phyloP scores from a whole-genome alignment of 2,329 filamentous ascomycete species.

The Calonectria ilicicola region DNA sequence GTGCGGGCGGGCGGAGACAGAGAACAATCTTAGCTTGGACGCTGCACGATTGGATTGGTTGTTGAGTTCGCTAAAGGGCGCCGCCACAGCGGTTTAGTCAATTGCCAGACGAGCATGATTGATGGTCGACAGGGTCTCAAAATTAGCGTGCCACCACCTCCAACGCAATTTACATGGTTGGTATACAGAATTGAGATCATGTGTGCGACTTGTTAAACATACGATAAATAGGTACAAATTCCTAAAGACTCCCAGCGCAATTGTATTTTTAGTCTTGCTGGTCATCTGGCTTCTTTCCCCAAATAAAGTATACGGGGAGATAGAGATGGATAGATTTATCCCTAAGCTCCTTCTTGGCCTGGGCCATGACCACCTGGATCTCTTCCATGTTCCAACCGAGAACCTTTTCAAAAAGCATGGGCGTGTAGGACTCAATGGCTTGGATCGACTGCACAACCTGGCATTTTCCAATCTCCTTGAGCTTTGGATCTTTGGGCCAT shows the following conservation, averaged over 20 bases:
- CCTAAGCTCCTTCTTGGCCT: neutral
- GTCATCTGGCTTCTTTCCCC: neutral
- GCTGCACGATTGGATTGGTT: too few relatives aligned
- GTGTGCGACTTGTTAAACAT: neutral
- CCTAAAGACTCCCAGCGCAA: too few relatives aligned
- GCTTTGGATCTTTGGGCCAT: slow-evolving; percentile 3
- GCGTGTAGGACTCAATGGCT: neutral
- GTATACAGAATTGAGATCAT: neutral
- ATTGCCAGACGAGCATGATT: too few relatives aligned
- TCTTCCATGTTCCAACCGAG: slow-evolving; percentile 1
- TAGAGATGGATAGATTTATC: neutral
- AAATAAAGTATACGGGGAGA: neutral
- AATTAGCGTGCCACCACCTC: too few relatives aligned
- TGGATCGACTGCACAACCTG: neutral
- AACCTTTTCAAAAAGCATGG: neutral
- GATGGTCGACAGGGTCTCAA: too few relatives aligned
- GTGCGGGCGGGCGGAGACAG: too few relatives aligned
- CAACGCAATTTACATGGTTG: neutral
- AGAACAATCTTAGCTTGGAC: too few relatives aligned
- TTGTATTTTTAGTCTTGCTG: neutral
- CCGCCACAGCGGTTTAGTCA: too few relatives aligned
- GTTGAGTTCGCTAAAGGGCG: too few relatives aligned
- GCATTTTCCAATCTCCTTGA: slow-evolving; percentile 7
- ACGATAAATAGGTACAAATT: neutral
- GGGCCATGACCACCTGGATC: slow-evolving; percentile 4